A percentile compares a stretch with the other conserved stretches of the same genome.
Evolutionary conservation across 768 basidiomycete genomes (phyloP).

Genomic region (Boletus barrowsii): DNA sequence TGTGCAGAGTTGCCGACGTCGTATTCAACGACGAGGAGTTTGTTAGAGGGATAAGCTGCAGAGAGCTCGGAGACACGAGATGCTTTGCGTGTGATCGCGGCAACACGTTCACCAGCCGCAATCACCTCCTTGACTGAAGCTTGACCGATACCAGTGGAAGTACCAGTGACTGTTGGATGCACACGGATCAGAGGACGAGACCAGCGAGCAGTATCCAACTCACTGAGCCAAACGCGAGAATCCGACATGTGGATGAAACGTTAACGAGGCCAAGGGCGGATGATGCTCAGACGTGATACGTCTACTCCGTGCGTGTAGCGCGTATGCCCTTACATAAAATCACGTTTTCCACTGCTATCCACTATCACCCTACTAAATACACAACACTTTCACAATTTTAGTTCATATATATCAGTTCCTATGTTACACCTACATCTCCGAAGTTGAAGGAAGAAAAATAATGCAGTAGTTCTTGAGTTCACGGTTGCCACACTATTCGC

Average conservation of each 20-base stretch:
- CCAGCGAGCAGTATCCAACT: not conserved
- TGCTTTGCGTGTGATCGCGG: conserved; percentile 28
- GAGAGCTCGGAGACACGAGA: conserved; percentile 17
- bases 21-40: conserved; percentile 28
- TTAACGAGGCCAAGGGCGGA: too few relatives aligned
- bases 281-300: too few relatives aligned
- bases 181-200: not conserved
- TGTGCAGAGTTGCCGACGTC: conserved; percentile 29
- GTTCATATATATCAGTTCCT: not conserved
- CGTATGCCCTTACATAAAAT: too few relatives aligned
- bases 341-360: too few relatives aligned
- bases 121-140: conserved; percentile 28
- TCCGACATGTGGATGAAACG: conserved; percentile 12
- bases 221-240: conserved; percentile 25
- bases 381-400: not conserved
- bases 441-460: not conserved
- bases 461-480: not conserved
- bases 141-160: conserved; percentile 40
- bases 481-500: too few relatives aligned
- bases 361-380: not conserved
- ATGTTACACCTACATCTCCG: not conserved
- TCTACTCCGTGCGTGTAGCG: too few relatives aligned
- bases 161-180: conserved; percentile 37
- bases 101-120: conserved; percentile 25
- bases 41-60: conserved; percentile 11